A percentile compares a stretch with the other conserved stretches of the same genome.
These are phyloP conservation scores for Colletotrichum tanaceti DNA, from an alignment of 2,329 filamentous ascomycete species.

Conservation along the genomic window DNA sequence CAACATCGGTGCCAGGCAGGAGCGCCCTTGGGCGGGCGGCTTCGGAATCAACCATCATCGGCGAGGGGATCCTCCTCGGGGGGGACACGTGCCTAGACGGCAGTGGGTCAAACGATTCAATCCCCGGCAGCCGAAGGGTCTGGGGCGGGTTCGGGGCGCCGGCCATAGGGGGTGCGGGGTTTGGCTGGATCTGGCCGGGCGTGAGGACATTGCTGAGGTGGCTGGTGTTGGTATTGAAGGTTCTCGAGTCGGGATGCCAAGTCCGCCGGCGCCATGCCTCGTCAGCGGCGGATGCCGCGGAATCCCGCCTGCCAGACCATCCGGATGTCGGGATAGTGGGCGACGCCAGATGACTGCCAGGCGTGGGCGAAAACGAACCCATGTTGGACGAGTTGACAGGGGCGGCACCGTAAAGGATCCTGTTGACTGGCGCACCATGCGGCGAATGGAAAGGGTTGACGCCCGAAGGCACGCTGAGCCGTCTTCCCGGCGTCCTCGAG, in stretches of 20 bases:
- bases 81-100: constrained; percentile 72
- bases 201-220: constrained; percentile 81
- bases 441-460: constrained; percentile 79
- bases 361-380: constrained; percentile 65
- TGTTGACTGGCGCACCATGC: constrained; percentile 66
- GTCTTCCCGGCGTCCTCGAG: constrained; percentile 74
- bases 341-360: constrained; percentile 70
- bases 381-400: constrained; percentile 66
- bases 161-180: constrained; percentile 61
- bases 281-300: constrained; percentile 71
- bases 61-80: constrained; percentile 73
- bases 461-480: constrained; percentile 84
- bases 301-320: constrained; percentile 72
- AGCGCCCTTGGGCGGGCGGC: constrained; percentile 52
- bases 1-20: constrained; percentile 48
- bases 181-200: constrained; percentile 69
- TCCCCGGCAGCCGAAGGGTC: constrained; percentile 81
- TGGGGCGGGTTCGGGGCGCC: constrained; percentile 65
- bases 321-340: constrained; percentile 74
- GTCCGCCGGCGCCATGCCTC: constrained; percentile 86
- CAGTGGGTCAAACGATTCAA: constrained; percentile 88
- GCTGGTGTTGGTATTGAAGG: constrained; percentile 72
- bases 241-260: constrained; percentile 86
- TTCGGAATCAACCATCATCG: constrained; percentile 79
- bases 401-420: constrained; percentile 65